Conservation (phyloP, 2,329 filamentous ascomycete genomes). For the Colletotrichum phormii region DNA sequence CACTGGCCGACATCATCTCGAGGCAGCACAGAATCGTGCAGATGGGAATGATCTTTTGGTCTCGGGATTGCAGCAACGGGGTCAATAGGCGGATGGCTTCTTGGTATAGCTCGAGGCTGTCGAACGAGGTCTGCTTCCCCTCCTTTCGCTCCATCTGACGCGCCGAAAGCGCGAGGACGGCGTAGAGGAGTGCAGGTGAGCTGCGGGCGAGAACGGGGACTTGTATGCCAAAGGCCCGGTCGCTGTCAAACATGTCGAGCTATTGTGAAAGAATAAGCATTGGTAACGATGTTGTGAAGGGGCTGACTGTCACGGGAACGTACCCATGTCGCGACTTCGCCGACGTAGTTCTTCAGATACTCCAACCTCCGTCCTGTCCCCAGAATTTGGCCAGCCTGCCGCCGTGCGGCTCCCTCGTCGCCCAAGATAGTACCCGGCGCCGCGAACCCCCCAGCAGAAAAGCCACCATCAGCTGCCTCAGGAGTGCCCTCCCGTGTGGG, state of each 20-base stretch:
- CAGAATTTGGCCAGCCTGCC: constrained; percentile 38
- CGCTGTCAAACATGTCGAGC: constrained; percentile 69
- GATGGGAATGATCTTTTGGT: constrained; percentile 49
- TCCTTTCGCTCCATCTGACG: constrained; percentile 65
- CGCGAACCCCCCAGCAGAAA: constrained; percentile 16
- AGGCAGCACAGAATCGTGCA: constrained; percentile 53
- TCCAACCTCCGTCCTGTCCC: constrained; percentile 48
- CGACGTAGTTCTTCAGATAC: constrained; percentile 63
- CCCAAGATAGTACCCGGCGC: constrained; percentile 31
- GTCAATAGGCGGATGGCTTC: constrained; percentile 59
- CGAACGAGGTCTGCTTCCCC: constrained; percentile 55
- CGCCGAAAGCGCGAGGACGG: constrained; percentile 65
- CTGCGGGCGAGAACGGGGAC: constrained; percentile 61
- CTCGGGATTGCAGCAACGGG: constrained; percentile 48
- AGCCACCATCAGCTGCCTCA: constrained; percentile 36
- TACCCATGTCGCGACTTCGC: constrained; percentile 64
- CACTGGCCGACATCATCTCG: constrained; percentile 57
- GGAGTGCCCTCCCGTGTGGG: constrained; percentile 55
- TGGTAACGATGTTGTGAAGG: not conserved
- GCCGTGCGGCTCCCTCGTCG: constrained; percentile 16
- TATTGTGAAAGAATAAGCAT: constrained; percentile 40
- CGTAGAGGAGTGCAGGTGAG: constrained; percentile 60
- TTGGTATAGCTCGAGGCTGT: constrained; percentile 67
- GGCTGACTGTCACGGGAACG: constrained; percentile 12
- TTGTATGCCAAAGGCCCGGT: constrained; percentile 63